Conservation (phyloP, 345 rosid species). For the Corchorus olitorius region DNA sequence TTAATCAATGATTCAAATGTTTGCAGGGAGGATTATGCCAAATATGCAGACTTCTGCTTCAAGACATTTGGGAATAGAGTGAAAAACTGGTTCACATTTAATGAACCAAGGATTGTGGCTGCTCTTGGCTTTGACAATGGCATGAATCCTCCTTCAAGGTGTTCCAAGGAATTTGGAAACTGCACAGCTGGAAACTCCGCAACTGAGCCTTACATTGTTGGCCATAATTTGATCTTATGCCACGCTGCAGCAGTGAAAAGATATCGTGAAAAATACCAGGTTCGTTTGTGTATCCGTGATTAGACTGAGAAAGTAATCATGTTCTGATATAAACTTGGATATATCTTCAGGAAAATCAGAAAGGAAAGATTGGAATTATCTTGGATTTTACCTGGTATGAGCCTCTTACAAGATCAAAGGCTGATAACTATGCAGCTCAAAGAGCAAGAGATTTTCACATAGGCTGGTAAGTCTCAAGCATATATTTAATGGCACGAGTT, state of each 20-base stretch:
- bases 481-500: neutral
- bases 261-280: slow-evolving; percentile 58
- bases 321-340: neutral
- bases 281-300: neutral
- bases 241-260: slow-evolving; percentile 61
- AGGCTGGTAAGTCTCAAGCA: slow-evolving; percentile 51
- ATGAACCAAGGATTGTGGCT: slow-evolving; percentile 63
- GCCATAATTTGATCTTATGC: slow-evolving; percentile 54
- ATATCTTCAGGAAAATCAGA: slow-evolving; percentile 43
- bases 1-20: slow-evolving; percentile 31
- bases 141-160: slow-evolving; percentile 52
- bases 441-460: slow-evolving; percentile 74
- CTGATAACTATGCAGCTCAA: slow-evolving; percentile 62
- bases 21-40: slow-evolving; percentile 55
- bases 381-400: slow-evolving; percentile 71
- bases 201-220: slow-evolving; percentile 54
- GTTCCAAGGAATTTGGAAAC: slow-evolving; percentile 54
- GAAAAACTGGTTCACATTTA: slow-evolving; percentile 71
- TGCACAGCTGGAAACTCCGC: slow-evolving; percentile 49
- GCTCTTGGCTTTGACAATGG: slow-evolving; percentile 65
- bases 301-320: neutral
- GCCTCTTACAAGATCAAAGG: slow-evolving; percentile 53
- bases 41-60: slow-evolving; percentile 72
- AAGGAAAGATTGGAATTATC: slow-evolving; percentile 65
- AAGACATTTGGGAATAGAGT: slow-evolving; percentile 62